These are phyloP conservation scores for Sporothrix phasma DNA, from an alignment of 2,329 filamentous ascomycete genomes.

Conservation along the genomic window DNA sequence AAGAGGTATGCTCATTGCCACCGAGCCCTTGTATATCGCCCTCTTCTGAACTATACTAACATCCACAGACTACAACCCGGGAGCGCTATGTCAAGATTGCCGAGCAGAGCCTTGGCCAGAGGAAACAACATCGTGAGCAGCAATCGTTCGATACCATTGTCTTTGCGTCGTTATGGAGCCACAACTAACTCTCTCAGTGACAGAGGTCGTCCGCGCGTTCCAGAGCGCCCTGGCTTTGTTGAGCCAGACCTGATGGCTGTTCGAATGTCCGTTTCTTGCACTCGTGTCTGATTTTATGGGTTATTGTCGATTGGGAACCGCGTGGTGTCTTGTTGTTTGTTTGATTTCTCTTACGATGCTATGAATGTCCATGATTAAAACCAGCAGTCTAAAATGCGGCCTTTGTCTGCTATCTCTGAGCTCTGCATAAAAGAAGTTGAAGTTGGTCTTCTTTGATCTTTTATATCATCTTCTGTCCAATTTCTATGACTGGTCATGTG, in stretches of 20 bases:
- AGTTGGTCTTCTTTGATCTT: no score
- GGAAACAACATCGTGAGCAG: slow-evolving; percentile 68
- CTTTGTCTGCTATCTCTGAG: no score
- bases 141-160: neutral
- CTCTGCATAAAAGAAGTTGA: no score
- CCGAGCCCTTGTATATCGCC: neutral
- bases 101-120: slow-evolving; percentile 61
- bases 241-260: slow-evolving; percentile 23
- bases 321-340: neutral
- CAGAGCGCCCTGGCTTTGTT: slow-evolving; percentile 51
- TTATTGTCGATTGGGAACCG: neutral
- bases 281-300: neutral
- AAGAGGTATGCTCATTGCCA: slow-evolving; percentile 52
- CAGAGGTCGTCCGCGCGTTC: slow-evolving; percentile 52
- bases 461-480: no score
- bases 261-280: neutral
- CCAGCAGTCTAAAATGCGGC: neutral
- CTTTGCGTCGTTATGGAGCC: neutral
- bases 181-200: slow-evolving; percentile 30
- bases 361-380: neutral
- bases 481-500: no score
- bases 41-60: slow-evolving; percentile 9
- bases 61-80: slow-evolving; percentile 61
- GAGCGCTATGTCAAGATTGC: slow-evolving; percentile 64
- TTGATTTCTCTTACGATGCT: neutral